These are phyloP conservation scores for Rutstroemia sp. DNA, from an alignment of 2,329 filamentous ascomycete species.

Conservation along the genomic window DNA sequence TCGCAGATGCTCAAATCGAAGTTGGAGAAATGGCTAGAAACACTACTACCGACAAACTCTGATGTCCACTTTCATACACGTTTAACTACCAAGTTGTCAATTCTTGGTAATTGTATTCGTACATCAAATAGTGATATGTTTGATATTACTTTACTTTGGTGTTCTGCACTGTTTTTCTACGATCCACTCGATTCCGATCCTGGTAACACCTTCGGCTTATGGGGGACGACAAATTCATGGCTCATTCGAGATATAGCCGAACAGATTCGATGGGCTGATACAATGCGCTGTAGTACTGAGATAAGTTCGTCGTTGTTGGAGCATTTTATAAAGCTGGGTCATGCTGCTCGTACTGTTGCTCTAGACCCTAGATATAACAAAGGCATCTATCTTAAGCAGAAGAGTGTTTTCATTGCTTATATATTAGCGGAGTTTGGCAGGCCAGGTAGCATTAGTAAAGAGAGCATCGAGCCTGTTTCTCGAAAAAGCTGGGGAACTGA, in stretches of 20 bases:
- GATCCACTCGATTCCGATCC: not conserved
- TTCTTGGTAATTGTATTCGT: not conserved
- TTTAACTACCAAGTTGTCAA: not conserved
- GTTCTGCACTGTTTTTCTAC: not conserved
- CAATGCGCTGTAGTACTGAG: not conserved
- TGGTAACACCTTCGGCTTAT: too few relatives aligned
- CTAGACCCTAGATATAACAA: not conserved
- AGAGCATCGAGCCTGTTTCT: not conserved
- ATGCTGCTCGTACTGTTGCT: not conserved
- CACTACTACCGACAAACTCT: not conserved
- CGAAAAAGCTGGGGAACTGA: not conserved
- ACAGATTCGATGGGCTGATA: not conserved
- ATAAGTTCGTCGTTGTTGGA: not conserved
- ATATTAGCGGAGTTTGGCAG: not conserved
- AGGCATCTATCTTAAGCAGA: not conserved
- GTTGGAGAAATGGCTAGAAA: not conserved
- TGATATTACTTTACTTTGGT: not conserved
- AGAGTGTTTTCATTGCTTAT: too few relatives aligned
- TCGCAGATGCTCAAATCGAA: not conserved
- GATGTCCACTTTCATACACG: not conserved
- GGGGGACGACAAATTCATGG: not conserved
- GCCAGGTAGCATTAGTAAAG: not conserved
- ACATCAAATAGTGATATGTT: not conserved
- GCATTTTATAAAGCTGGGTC: not conserved
- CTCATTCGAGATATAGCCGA: not conserved